Percentiles rank a stretch among this genome's conserved stretches.
These are phyloP conservation scores for Ceratobasidium sp. DNA, from an alignment of 1,284 basidiomycete genomes.

Conservation along the genomic window DNA sequence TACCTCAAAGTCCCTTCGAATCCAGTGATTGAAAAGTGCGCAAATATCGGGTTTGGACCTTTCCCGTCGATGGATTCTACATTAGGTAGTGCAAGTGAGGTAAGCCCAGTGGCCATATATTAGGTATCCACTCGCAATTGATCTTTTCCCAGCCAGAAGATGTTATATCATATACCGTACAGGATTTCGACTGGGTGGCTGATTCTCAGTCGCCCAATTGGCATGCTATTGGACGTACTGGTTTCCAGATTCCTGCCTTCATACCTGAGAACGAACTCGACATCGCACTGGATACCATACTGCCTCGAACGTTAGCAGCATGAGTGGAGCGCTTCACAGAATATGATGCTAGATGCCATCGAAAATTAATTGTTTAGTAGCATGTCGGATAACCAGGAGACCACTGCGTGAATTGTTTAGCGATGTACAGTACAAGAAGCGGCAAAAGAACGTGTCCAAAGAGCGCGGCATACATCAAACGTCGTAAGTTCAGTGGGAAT, in stretches of 20 bases:
- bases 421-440: background rate
- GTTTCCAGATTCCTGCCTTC: background rate
- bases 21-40: constrained; percentile 34
- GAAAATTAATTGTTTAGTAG: too few species aligned
- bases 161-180: constrained; percentile 9
- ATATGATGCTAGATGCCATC: too few species aligned
- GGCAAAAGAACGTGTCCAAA: background rate
- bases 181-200: constrained; percentile 39
- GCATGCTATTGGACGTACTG: constrained; percentile 1
- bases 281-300: background rate
- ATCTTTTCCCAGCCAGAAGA: background rate
- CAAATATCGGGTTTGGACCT: constrained; percentile 28
- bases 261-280: constrained; percentile 4
- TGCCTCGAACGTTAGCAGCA: background rate
- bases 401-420: background rate
- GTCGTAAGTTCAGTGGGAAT: background rate
- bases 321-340: background rate
- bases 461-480: background rate
- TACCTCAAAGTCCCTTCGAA: constrained; percentile 29
- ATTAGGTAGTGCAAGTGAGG: background rate
- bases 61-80: background rate
- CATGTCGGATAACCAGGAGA: too few species aligned
- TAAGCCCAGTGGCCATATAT: background rate
- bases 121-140: background rate
- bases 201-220: constrained; percentile 24